Evolutionary conservation across 306 rosid species (phyloP).

Genomic region (Crotalaria pallida): DNA sequence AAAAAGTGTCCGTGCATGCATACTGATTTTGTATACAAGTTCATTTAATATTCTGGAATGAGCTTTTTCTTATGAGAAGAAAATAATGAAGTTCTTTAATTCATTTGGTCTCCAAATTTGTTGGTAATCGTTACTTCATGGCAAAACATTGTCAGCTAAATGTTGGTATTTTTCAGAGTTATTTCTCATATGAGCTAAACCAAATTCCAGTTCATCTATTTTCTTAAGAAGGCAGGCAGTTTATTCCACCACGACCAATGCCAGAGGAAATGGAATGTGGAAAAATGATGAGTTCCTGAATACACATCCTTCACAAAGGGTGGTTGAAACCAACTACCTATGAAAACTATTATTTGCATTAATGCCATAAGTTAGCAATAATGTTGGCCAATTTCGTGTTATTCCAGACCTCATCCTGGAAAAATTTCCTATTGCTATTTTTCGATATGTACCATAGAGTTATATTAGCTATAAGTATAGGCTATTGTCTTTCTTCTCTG

Average conservation of each 20-base stretch:
- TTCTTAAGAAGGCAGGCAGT: not conserved
- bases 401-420: not conserved
- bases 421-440: not conserved
- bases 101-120: not conserved
- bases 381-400: not conserved
- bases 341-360: not conserved
- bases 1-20: not conserved
- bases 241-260: not conserved
- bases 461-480: too few species aligned
- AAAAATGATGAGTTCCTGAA: not conserved
- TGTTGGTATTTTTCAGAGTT: not conserved
- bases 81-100: not conserved
- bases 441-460: not conserved
- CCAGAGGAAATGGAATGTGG: not conserved
- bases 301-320: not conserved
- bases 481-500: not conserved
- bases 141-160: not conserved
- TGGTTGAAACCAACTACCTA: not conserved
- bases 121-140: not conserved
- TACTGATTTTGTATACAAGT: not conserved
- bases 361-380: not conserved
- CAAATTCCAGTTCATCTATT: not conserved
- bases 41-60: not conserved
- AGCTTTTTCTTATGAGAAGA: not conserved
- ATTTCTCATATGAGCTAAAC: not conserved